These are phyloP conservation scores for Starmerella scarabaei DNA, from an alignment of 805 yeast genomes.

Conservation along the genomic window DNA sequence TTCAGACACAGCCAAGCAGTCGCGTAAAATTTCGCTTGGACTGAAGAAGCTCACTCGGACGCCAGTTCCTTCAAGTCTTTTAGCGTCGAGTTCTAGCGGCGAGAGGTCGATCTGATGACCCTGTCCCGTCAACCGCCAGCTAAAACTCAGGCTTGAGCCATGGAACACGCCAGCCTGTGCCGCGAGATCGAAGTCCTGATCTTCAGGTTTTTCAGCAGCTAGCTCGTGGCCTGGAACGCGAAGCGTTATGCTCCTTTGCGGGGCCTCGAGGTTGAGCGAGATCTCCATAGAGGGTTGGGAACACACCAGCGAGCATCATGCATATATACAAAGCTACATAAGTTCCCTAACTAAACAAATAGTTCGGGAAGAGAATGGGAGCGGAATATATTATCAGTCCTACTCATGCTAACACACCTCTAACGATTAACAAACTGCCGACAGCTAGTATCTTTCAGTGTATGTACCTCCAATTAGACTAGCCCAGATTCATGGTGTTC, in stretches of 20 bases:
- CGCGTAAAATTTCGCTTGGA: constrained; percentile 29
- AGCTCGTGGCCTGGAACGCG: constrained; percentile 1
- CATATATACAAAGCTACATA: too few species aligned
- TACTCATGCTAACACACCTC: too few species aligned
- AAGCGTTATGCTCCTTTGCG: background rate
- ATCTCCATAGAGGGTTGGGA: constrained; percentile 5
- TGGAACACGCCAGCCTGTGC: constrained; percentile 9
- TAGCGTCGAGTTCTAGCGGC: constrained; percentile 14
- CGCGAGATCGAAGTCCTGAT: constrained; percentile 1
- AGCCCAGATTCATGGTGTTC: constrained; percentile 62
- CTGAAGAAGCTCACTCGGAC: constrained; percentile 29
- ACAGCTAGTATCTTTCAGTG: too few species aligned
- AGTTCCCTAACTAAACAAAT: too few species aligned
- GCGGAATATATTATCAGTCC: too few species aligned
- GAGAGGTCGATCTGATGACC: constrained; percentile 8
- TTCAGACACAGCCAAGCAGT: constrained; percentile 32
- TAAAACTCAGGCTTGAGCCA: constrained; percentile 5
- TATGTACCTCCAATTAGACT: too few species aligned
- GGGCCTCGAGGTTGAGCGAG: constrained; percentile 3
- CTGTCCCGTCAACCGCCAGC: constrained; percentile 10
- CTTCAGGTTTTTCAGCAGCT: background rate
- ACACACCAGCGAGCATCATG: too few species aligned
- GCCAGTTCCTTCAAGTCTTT: constrained; percentile 5
- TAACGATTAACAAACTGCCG: too few species aligned
- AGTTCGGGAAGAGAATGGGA: too few species aligned